A percentile compares a stretch with the other conserved stretches of the same genome.
Evolutionary conservation across 2,329 filamentous ascomycete genomes (phyloP).

Genomic region (Mycocentrospora acerina): DNA sequence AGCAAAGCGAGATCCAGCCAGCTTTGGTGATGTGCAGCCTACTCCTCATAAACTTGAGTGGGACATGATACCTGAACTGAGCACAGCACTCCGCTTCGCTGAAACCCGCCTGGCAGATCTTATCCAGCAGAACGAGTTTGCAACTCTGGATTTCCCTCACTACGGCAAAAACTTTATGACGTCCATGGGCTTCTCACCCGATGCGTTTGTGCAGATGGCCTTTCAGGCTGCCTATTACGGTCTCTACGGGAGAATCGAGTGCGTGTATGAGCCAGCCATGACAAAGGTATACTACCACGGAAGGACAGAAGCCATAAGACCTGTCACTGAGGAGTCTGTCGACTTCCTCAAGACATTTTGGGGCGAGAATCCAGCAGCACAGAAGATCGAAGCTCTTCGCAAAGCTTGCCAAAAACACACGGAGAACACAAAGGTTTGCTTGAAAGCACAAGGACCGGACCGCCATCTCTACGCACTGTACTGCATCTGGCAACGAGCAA

Average conservation of each 20-base stretch:
- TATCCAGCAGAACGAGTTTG: conserved; percentile 95
- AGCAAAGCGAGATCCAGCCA: conserved; percentile 84
- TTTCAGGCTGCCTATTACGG: conserved; percentile 98
- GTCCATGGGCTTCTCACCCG: conserved; percentile 92
- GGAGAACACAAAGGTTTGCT: conserved; percentile 76
- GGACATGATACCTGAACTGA: conserved; percentile 93
- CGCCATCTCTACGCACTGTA: conserved; percentile 91
- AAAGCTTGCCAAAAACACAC: conserved; percentile 84
- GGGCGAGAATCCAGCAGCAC: conserved; percentile 79
- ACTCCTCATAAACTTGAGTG: conserved; percentile 96
- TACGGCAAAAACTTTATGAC: conserved; percentile 99
- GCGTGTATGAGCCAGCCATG: conserved; percentile 97
- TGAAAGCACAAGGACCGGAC: conserved; percentile 88
- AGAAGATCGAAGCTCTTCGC: conserved; percentile 83
- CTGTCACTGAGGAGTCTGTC: conserved; percentile 80
- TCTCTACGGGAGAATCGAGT: conserved; percentile 89
- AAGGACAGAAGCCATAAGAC: conserved; percentile 88
- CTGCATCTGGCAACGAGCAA: conserved; percentile 87
- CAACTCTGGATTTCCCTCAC: conserved; percentile 81
- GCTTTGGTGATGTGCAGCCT: conserved; percentile 89
- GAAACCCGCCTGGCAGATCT: conserved; percentile 92
- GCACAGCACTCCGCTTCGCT: conserved; percentile 88
- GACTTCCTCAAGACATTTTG: conserved; percentile 93
- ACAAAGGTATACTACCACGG: conserved; percentile 93
- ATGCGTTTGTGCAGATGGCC: conserved; percentile 98